Percentiles rank a stretch among this genome's conserved stretches.
Conservation (phyloP, 345 rosid species). For the Limnanthes douglasii region DNA sequence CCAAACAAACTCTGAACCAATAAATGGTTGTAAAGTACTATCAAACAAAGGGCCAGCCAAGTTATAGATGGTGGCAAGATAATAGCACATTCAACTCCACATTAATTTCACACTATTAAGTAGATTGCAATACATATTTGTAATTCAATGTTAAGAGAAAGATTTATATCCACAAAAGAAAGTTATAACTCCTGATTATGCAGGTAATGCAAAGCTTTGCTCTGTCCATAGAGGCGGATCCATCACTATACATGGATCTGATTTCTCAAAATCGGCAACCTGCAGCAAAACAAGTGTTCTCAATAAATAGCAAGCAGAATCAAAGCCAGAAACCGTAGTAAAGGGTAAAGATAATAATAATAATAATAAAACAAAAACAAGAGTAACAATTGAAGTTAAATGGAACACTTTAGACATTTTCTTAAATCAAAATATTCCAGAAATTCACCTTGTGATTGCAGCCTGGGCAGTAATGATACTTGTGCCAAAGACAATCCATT, state of each 20-base stretch:
- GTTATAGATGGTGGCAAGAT: too few species aligned
- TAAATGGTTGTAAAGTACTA: too few species aligned
- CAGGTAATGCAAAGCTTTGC: constrained; percentile 73
- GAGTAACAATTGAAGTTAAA: neutral
- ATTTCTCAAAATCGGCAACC: constrained; percentile 84
- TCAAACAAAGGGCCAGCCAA: too few species aligned
- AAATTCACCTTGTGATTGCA: constrained; percentile 49
- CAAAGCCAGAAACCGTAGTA: neutral
- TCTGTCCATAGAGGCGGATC: constrained; percentile 76
- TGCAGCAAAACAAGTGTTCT: constrained; percentile 13
- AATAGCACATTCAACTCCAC: too few species aligned
- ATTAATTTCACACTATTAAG: too few species aligned
- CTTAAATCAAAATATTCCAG: too few species aligned
- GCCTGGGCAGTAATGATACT: constrained; percentile 77
- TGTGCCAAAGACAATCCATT: constrained; percentile 97
- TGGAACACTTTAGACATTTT: too few species aligned
- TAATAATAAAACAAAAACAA: neutral
- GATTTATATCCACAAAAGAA: neutral
- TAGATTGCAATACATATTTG: too few species aligned
- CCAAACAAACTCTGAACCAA: too few species aligned
- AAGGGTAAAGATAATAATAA: neutral
- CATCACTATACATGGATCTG: constrained; percentile 70
- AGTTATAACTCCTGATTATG: constrained; percentile 12
- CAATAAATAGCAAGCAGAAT: too few species aligned
- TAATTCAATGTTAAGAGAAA: too few species aligned